These are phyloP conservation scores for Paramecium sexaurelia DNA, from an alignment of 73 alveolate genomes.

Conservation along the genomic window DNA sequence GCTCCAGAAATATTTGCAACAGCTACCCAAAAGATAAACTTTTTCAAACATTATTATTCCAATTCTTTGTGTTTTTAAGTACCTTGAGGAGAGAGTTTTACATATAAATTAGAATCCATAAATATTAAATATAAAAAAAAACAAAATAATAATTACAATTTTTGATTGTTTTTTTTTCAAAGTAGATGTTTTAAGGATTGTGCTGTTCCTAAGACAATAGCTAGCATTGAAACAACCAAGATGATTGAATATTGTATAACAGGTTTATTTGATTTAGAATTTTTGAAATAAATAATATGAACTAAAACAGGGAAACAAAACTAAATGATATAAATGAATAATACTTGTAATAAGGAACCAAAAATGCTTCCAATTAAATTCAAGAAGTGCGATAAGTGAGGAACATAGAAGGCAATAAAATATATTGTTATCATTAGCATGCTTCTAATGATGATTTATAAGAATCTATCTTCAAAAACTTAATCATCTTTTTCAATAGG, in stretches of 20 bases:
- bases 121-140: not conserved
- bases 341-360: not conserved
- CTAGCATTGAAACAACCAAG: not conserved
- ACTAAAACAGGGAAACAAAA: not conserved
- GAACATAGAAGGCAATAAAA: not conserved
- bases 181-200: not conserved
- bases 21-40: conserved; percentile 24
- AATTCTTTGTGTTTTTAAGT: conserved; percentile 26
- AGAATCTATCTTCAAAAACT: not conserved
- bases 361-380: conserved; percentile 39
- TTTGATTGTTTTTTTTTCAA: not conserved
- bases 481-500: not conserved
- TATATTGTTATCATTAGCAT: not conserved
- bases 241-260: not conserved
- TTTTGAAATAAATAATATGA: not conserved
- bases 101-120: conserved; percentile 48
- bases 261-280: not conserved
- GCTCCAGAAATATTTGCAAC: conserved; percentile 30
- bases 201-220: not conserved
- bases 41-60: not conserved
- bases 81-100: conserved; percentile 18
- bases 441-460: not conserved
- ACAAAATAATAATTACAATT: not conserved
- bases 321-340: not conserved
- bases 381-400: not conserved